phyloP scores from a whole-genome alignment of 2,329 filamentous ascomycete genomes.

The Amesomyces nigricolor region DNA sequence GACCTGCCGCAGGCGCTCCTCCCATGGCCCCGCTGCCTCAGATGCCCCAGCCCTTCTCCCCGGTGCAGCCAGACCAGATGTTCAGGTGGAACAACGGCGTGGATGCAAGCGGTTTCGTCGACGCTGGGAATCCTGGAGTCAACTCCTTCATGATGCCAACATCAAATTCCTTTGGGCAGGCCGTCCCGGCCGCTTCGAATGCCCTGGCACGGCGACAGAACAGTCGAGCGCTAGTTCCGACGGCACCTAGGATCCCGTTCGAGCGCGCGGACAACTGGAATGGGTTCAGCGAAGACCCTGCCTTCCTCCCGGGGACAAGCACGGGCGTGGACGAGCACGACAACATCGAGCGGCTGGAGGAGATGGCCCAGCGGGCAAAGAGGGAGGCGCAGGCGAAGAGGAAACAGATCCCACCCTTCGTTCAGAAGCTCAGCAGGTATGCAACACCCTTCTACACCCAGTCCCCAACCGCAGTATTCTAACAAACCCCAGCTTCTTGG shows the following conservation, averaged over 20 bases:
- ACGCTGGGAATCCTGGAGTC: conserved; percentile 31
- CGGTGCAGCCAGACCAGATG: conserved; percentile 44
- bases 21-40: conserved; percentile 53
- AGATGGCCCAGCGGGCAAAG: conserved; percentile 74
- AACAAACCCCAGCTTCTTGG: conserved; percentile 65
- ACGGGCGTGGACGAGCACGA: conserved; percentile 52
- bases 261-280: conserved; percentile 32
- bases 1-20: conserved; percentile 65
- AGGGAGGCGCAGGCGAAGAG: conserved; percentile 82
- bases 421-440: conserved; percentile 94
- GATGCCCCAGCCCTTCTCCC: conserved; percentile 45
- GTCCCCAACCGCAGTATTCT: conserved; percentile 11
- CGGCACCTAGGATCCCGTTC: conserved; percentile 33
- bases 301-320: conserved; percentile 33
- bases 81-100: conserved; percentile 40
- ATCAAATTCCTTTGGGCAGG: conserved; percentile 26
- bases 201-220: conserved; percentile 48
- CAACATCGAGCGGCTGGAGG: conserved; percentile 72
- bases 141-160: conserved; percentile 37
- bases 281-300: conserved; percentile 40
- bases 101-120: conserved; percentile 36
- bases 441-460: conserved; percentile 3
- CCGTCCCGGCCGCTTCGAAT: conserved; percentile 35
- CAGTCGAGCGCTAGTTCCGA: conserved; percentile 46
- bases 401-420: conserved; percentile 95